phyloP scores from a whole-genome alignment of 306 rosid genomes.

The Amphicarpaea edgeworthii region DNA sequence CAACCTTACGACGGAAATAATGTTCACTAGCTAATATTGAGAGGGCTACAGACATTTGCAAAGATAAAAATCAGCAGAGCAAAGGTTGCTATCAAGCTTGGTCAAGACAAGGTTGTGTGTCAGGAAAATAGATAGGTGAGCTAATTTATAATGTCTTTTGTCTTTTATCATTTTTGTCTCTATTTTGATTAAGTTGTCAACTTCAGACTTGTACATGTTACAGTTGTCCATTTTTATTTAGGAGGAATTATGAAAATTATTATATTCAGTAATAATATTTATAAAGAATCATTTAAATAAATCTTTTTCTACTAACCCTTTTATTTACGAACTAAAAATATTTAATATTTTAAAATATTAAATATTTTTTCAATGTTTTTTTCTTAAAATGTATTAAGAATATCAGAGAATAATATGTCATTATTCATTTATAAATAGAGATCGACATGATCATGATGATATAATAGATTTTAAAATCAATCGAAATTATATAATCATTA shows the following conservation, averaged over 20 bases:
- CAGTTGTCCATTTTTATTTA: slow-evolving; percentile 38
- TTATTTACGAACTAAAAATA: no score
- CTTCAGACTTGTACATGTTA: slow-evolving; percentile 36
- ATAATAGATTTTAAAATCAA: not conserved
- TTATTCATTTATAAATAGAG: not conserved
- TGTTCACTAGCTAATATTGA: slow-evolving; percentile 11
- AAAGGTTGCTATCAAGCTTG: slow-evolving; percentile 45
- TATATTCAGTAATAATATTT: not conserved
- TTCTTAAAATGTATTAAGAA: not conserved
- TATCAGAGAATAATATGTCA: not conserved
- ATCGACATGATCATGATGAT: not conserved
- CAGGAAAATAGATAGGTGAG: slow-evolving; percentile 47
- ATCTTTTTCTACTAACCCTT: not conserved
- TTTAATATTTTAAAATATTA: not conserved
- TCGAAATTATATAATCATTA: not conserved
- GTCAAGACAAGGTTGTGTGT: slow-evolving; percentile 49
- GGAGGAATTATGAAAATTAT: not conserved
- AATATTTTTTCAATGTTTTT: not conserved
- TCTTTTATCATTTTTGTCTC: slow-evolving; percentile 48
- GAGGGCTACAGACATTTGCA: slow-evolving; percentile 9
- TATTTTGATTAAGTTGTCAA: slow-evolving; percentile 43
- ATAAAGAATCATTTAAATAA: not conserved
- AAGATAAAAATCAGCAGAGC: slow-evolving; percentile 38
- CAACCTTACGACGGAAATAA: not conserved
- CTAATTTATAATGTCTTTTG: slow-evolving; percentile 47